Base-by-base conservation (phyloP, 2,329 filamentous ascomycete genomes). In the Fusarium tricinctum region DNA sequence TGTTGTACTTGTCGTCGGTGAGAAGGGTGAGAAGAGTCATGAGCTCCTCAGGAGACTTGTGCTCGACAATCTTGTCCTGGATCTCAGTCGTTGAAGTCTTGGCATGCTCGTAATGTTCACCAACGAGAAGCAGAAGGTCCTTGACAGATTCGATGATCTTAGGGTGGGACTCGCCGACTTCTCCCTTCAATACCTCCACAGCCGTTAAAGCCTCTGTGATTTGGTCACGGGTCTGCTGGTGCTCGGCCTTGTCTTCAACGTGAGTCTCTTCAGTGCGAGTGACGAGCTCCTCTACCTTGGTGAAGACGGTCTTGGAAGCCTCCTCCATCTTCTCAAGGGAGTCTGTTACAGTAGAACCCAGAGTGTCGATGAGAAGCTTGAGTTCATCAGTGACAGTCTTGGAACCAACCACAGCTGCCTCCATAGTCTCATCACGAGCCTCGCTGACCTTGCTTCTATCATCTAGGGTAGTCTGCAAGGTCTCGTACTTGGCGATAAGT, bases 311-410 rank as follows among this genome's bases (percentile, higher is more conserved):
- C 81, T 92, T 93, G 9, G 93, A 95, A 44, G 96, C 93, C 74
- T 93, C 91, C 57, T 93, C 89, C 86, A 95, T 91, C 79, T 94
- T 95, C 74, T 97, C 92, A 58, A 94, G 87, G 1, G 92, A 91
- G 54, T 97, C 93, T 0, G 91, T 92, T 54, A 97, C 89, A 8
- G 90, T 91, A 35, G 89, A 88, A 9, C 93, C 92, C 46, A 97
- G 89, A 0, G 92, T 94, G 71, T 97, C 94, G 58, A 97, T 90
- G 1, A 97, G 88, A 10, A 92, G 82, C 78, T 93, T 95, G 60
- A 98, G 87, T 71, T 98, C 96, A 64, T 97, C 94, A 0, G 93
- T 89, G 53, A 97, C 88, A 6, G 87, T 85, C 79, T 94, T 97
- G 26, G 92, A 95, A 63, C 85, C 88, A 17, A 89, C 84, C 9